These are phyloP conservation scores for Drechslerella dactyloides DNA, from an alignment of 2,329 filamentous ascomycete genomes.

Conservation along the genomic window DNA sequence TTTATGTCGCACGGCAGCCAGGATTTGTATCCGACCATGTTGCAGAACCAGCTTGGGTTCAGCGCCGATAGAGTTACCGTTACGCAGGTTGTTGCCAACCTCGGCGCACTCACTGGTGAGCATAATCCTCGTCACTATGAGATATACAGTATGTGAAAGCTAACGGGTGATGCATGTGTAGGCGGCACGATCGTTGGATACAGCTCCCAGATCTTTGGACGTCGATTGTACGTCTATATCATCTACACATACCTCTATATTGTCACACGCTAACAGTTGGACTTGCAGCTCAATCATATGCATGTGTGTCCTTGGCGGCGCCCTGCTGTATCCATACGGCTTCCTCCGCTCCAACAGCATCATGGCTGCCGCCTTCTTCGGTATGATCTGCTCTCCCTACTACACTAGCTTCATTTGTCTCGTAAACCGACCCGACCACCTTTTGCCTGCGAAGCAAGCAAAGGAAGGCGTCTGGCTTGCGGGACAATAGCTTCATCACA, in stretches of 20 bases:
- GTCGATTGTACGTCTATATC: conserved; percentile 60
- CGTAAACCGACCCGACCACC: too few species aligned
- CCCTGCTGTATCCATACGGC: conserved; percentile 82
- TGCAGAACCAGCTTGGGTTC: conserved; percentile 66
- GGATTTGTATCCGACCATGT: conserved; percentile 69
- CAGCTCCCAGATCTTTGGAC: conserved; percentile 75
- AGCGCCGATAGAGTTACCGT: conserved; percentile 67
- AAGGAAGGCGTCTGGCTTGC: too few species aligned
- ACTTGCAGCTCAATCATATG: conserved; percentile 64
- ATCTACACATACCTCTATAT: too few species aligned
- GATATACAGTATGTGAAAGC: conserved; percentile 61
- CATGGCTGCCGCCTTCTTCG: conserved; percentile 67
- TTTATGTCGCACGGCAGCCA: conserved; percentile 82
- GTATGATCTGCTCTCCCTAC: conserved; percentile 65
- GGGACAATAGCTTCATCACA: too few species aligned
- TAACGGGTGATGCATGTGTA: neutral
- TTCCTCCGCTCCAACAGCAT: conserved; percentile 76
- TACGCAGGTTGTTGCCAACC: conserved; percentile 74
- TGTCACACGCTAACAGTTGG: neutral
- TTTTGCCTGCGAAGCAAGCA: too few species aligned
- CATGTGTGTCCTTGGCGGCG: conserved; percentile 71
- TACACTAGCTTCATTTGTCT: too few species aligned
- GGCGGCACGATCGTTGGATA: conserved; percentile 77
- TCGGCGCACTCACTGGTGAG: conserved; percentile 67
- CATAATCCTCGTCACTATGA: conserved; percentile 43